Percentiles rank a stretch among this genome's conserved stretches.
Conservation (phyloP, 169 alveolate species). For the Plasmodium billcollinsi region DNA sequence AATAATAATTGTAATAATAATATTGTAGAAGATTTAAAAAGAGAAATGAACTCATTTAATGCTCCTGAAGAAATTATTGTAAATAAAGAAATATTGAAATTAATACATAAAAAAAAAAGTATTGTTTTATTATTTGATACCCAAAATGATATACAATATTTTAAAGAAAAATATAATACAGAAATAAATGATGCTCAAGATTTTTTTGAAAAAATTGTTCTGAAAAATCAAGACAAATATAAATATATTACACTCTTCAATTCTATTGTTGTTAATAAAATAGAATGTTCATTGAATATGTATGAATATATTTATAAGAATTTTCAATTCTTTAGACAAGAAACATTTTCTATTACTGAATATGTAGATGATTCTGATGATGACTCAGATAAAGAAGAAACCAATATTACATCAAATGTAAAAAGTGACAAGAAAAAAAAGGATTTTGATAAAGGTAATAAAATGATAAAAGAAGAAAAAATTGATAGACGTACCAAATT, state of each 20-base stretch:
- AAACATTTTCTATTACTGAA: conserved; percentile 26
- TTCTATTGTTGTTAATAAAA: conserved; percentile 56
- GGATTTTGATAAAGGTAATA: background rate
- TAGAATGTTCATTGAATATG: background rate
- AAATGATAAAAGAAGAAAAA: conserved; percentile 16
- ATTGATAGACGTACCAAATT: conserved; percentile 5
- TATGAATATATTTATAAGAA: conserved; percentile 6
- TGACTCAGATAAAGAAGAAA: background rate
- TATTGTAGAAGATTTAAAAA: conserved; percentile 50
- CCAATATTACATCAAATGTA: conserved; percentile 7
- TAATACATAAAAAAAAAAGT: conserved; percentile 12
- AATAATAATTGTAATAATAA: conserved; percentile 27
- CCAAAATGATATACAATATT: conserved; percentile 10
- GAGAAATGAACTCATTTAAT: conserved; percentile 75
- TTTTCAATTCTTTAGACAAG: conserved; percentile 53
- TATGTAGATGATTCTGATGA: conserved; percentile 21
- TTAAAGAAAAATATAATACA: conserved; percentile 11
- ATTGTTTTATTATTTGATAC: conserved; percentile 43
- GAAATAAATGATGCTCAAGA: conserved; percentile 52
- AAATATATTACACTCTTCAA: conserved; percentile 47
- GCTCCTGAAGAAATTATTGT: conserved; percentile 78
- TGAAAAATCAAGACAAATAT: conserved; percentile 38
- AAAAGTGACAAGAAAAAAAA: conserved; percentile 18
- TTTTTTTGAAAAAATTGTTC: conserved; percentile 55
- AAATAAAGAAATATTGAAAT: conserved; percentile 14